These are phyloP conservation scores for Bryum argenteum DNA, from an alignment of 225 moss, liverwort and hornwort genomes.

Conservation along the genomic window DNA sequence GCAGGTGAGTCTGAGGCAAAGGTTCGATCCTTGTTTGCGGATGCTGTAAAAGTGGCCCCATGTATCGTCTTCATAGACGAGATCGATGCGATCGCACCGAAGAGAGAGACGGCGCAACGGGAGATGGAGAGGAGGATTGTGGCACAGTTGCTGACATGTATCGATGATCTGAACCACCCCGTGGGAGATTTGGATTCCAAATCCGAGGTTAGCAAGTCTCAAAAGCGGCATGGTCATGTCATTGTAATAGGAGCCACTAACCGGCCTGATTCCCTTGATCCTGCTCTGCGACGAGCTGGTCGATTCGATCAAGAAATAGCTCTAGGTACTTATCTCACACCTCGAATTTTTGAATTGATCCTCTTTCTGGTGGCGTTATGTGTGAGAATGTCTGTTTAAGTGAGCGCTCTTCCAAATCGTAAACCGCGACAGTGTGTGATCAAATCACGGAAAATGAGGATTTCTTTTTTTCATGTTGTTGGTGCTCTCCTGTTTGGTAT, in stretches of 20 bases:
- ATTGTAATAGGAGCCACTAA: slow-evolving; percentile 97
- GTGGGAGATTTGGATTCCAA: slow-evolving; percentile 51
- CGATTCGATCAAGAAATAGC: slow-evolving; percentile 97
- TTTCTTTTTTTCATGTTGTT: slow-evolving; percentile 10
- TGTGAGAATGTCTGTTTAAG: background rate
- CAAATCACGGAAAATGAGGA: too few species aligned
- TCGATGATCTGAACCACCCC: slow-evolving; percentile 94
- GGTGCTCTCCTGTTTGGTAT: too few species aligned
- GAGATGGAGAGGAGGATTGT: slow-evolving; percentile 99
- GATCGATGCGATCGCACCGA: slow-evolving; percentile 96
- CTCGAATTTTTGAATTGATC: background rate
- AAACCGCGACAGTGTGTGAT: background rate
- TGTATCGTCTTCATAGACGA: slow-evolving; percentile 96
- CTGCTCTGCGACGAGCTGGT: slow-evolving; percentile 90
- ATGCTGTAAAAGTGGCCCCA: slow-evolving; percentile 88
- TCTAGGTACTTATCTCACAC: slow-evolving; percentile 48
- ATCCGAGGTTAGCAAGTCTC: slow-evolving; percentile 37
- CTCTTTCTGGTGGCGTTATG: slow-evolving; percentile 12
- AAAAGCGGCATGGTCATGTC: slow-evolving; percentile 75
- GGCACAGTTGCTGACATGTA: slow-evolving; percentile 93
- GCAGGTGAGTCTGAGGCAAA: slow-evolving; percentile 98
- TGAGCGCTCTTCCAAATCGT: background rate
- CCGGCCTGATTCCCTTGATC: slow-evolving; percentile 93
- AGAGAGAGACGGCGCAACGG: slow-evolving; percentile 96
- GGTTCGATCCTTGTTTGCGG: slow-evolving; percentile 89